These are phyloP conservation scores for Saturnispora zaruensis DNA, from an alignment of 805 yeast species.

Conservation along the genomic window DNA sequence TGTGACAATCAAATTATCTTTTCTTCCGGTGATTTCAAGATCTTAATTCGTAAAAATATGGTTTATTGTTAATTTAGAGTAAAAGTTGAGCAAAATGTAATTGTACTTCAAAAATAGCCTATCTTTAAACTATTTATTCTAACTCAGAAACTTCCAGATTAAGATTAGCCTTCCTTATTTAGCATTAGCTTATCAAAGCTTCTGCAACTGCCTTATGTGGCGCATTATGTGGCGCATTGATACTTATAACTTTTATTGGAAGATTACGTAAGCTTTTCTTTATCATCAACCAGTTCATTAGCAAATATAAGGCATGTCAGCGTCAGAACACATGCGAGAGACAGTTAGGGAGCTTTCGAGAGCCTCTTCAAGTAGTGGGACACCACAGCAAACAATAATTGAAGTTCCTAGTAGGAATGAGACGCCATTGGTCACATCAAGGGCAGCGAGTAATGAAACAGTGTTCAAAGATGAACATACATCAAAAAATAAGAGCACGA, in stretches of 20 bases:
- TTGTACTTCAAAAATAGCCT: no score
- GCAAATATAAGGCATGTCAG: neutral
- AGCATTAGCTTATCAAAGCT: no score
- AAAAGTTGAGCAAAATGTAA: no score
- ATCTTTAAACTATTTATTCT: no score
- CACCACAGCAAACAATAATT: neutral
- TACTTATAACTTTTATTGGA: neutral
- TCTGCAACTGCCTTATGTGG: neutral
- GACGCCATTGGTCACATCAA: neutral
- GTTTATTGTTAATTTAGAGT: no score
- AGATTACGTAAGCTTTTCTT: neutral
- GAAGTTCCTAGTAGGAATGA: neutral
- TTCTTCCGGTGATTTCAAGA: no score
- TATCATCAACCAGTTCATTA: neutral
- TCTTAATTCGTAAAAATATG: no score
- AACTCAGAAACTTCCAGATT: no score
- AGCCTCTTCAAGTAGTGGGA: neutral
- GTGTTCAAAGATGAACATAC: neutral
- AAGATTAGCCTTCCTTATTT: no score
- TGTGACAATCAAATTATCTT: no score
- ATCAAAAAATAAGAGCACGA: neutral
- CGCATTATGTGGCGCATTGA: neutral
- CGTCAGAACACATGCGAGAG: neutral
- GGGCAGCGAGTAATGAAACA: neutral
- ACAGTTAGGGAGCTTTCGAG: neutral